phyloP scores from a whole-genome alignment of 805 yeast genomes.

The Saccharomycopsis fodiens region DNA sequence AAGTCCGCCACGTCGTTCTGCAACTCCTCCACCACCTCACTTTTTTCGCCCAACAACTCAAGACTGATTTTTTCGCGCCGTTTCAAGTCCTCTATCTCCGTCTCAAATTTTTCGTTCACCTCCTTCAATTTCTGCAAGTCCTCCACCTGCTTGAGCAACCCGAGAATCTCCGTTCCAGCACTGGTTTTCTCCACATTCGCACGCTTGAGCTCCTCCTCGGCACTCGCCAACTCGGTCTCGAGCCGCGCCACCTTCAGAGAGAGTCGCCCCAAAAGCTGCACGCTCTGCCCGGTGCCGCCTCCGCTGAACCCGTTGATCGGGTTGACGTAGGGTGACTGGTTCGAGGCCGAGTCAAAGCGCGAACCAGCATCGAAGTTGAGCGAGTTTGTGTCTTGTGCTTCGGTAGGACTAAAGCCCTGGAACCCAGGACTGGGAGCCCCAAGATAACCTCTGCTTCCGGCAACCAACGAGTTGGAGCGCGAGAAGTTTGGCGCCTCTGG shows the following conservation, averaged over 20 bases:
- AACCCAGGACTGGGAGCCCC: background rate
- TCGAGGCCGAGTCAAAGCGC: constrained; percentile 12
- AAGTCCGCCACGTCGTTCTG: constrained; percentile 83
- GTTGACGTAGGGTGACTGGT: constrained; percentile 17
- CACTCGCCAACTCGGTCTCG: constrained; percentile 65
- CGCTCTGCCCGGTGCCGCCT: constrained; percentile 29
- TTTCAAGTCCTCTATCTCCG: constrained; percentile 31
- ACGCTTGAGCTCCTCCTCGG: constrained; percentile 53
- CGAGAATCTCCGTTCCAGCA: constrained; percentile 61
- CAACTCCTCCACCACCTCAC: constrained; percentile 79
- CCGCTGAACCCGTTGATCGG: constrained; percentile 3
- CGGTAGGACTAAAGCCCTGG: background rate
- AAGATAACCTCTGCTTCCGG: background rate
- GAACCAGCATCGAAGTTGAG: constrained; percentile 16
- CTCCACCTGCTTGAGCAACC: constrained; percentile 48
- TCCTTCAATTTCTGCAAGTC: constrained; percentile 30
- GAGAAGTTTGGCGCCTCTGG: background rate
- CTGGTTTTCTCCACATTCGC: constrained; percentile 51
- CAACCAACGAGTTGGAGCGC: constrained; percentile 4
- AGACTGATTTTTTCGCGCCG: constrained; percentile 24
- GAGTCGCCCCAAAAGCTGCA: constrained; percentile 68
- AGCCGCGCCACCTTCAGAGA: constrained; percentile 69
- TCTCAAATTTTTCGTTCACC: constrained; percentile 29
- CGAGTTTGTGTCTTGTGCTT: constrained; percentile 5
- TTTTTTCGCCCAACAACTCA: constrained; percentile 75